Evolutionary conservation across 129 eudicot species (phyloP).

Genomic region (Flaveria ramosissima): DNA sequence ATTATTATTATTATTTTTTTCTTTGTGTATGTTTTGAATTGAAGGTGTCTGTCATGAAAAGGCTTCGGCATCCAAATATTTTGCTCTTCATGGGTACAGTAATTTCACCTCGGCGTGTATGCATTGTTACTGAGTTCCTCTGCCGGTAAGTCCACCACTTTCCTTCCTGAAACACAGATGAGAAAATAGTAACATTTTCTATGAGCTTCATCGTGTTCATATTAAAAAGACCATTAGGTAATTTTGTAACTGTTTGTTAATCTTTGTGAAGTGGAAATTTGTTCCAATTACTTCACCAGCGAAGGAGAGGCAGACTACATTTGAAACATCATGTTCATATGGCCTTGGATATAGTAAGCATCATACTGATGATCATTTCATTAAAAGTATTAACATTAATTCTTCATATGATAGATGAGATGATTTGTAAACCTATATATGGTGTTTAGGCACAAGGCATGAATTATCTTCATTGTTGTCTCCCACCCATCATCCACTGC

Average conservation of each 20-base stretch:
- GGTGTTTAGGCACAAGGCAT: conserved; percentile 74
- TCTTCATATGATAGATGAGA: too few relatives aligned
- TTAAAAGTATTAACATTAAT: too few relatives aligned
- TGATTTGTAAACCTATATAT: too few relatives aligned
- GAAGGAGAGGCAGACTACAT: conserved; percentile 45
- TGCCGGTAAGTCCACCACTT: conserved; percentile 40
- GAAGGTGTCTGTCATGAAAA: conserved; percentile 72
- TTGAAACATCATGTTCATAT: conserved; percentile 65
- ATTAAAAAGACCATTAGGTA: too few relatives aligned
- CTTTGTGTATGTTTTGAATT: conserved; percentile 1
- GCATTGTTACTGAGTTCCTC: conserved; percentile 78
- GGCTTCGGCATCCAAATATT: conserved; percentile 70
- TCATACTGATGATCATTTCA: background rate
- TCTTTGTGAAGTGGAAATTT: conserved; percentile 23
- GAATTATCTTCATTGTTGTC: conserved; percentile 78
- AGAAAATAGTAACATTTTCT: too few relatives aligned
- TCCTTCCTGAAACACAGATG: too few relatives aligned
- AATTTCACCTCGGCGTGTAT: conserved; percentile 58
- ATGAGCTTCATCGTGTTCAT: too few relatives aligned
- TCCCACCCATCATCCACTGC: conserved; percentile 66
- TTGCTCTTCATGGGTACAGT: conserved; percentile 76
- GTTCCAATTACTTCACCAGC: conserved; percentile 41
- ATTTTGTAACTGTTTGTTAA: too few relatives aligned
- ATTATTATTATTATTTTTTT: background rate
- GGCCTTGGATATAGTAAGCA: conserved; percentile 70